These are phyloP conservation scores for Serendipita sp. DNA, from an alignment of 768 basidiomycete species.

Conservation along the genomic window DNA sequence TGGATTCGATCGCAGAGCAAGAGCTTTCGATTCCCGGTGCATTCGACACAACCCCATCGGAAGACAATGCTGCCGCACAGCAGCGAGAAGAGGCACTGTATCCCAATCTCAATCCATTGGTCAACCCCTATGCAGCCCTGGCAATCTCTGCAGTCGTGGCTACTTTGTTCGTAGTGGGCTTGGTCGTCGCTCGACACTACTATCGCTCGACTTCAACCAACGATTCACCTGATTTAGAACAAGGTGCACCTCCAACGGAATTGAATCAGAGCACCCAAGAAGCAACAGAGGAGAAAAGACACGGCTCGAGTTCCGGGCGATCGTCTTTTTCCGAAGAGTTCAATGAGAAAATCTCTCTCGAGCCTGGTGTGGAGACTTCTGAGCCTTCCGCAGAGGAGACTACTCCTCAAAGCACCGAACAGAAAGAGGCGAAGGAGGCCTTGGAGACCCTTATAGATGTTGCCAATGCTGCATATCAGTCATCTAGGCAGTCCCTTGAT, in stretches of 20 bases:
- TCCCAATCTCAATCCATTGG: neutral
- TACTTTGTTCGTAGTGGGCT: slow-evolving; percentile 2
- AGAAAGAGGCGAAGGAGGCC: neutral
- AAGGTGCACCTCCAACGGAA: neutral
- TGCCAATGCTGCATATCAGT: neutral
- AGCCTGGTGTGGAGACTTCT: neutral
- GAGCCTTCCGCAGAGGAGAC: neutral
- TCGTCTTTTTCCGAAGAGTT: neutral
- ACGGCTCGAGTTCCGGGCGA: neutral
- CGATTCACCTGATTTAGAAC: neutral
- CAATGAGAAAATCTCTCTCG: neutral
- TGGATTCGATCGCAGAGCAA: neutral
- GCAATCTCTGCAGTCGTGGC: neutral
- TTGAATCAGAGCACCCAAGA: neutral
- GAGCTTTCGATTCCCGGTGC: neutral
- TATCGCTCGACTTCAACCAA: neutral
- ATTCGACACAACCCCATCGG: neutral
- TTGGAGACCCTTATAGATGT: neutral
- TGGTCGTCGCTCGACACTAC: neutral
- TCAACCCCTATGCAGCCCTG: slow-evolving; percentile 1
- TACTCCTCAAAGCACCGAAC: neutral
- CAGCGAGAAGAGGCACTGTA: neutral
- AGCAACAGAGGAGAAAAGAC: neutral
- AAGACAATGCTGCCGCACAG: neutral
- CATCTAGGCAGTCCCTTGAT: neutral